Conservation (phyloP, 306 rosid species). For the Quercus alba region DNA sequence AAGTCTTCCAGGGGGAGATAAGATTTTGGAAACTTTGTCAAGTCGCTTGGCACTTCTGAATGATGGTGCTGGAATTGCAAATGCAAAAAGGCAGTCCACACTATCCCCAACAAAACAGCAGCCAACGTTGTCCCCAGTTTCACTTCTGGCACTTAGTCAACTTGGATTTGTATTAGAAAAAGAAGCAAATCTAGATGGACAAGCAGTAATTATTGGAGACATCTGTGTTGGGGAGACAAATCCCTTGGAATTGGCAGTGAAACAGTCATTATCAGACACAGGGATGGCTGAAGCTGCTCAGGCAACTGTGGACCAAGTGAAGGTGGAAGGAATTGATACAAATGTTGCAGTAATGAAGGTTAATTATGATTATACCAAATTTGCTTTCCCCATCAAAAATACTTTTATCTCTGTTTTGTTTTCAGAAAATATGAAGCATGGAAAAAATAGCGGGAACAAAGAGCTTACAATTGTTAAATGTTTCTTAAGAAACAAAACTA, state of each 20-base stretch:
- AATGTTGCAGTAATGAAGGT: constrained; percentile 98
- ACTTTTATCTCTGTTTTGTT: constrained; percentile 10
- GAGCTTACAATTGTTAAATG: background rate
- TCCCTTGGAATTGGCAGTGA: constrained; percentile 76
- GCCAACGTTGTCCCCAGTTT: constrained; percentile 37
- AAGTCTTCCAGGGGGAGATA: constrained; percentile 87
- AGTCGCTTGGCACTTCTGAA: constrained; percentile 47
- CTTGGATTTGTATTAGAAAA: constrained; percentile 54
- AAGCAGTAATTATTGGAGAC: constrained; percentile 42
- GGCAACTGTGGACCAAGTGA: constrained; percentile 85
- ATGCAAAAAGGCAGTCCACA: constrained; percentile 41
- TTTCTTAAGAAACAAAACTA: constrained; percentile 6
- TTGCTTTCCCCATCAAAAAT: constrained; percentile 6
- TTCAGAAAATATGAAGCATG: constrained; percentile 12
- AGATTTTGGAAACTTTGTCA: constrained; percentile 69
- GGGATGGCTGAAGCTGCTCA: constrained; percentile 90
- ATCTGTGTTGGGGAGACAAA: constrained; percentile 72
- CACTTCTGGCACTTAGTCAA: constrained; percentile 60
- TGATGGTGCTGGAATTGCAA: constrained; percentile 36
- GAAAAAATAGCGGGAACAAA: background rate
- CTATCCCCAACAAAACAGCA: constrained; percentile 38
- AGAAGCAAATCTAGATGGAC: constrained; percentile 38
- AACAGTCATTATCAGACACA: constrained; percentile 56
- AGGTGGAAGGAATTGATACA: constrained; percentile 96
- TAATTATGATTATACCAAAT: constrained; percentile 19